Percentiles rank a stretch among this genome's conserved stretches.
phyloP scores from a whole-genome alignment of 768 basidiomycete genomes.

The Guyanaporus albipodus region DNA sequence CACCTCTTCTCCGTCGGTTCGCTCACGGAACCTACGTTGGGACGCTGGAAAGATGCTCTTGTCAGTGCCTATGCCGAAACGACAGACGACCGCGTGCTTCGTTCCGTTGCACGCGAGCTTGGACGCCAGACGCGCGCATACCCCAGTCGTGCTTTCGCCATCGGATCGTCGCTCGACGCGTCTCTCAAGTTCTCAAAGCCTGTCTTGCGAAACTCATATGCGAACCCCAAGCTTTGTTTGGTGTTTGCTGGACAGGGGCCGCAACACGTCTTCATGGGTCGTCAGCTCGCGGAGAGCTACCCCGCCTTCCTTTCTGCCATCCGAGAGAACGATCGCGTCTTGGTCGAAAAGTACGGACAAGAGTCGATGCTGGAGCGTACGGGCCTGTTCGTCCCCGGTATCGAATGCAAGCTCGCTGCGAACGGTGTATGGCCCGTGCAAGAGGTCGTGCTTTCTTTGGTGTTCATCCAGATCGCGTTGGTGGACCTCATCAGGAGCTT shows the following conservation, averaged over 20 bases:
- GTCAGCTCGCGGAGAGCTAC: constrained; percentile 32
- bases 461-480: constrained; percentile 32
- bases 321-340: constrained; percentile 31
- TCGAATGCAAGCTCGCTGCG: constrained; percentile 18
- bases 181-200: constrained; percentile 30
- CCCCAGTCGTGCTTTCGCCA: constrained; percentile 24
- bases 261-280: constrained; percentile 35
- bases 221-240: constrained; percentile 31
- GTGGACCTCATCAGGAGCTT: constrained; percentile 32
- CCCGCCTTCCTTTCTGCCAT: constrained; percentile 31
- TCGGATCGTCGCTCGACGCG: constrained; percentile 19
- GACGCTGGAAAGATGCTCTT: constrained; percentile 26
- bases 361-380: constrained; percentile 33
- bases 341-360: constrained; percentile 26
- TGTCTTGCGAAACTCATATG: constrained; percentile 19
- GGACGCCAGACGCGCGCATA: constrained; percentile 30
- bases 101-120: constrained; percentile 27
- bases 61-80: constrained; percentile 9
- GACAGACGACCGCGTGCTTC: constrained; percentile 22
- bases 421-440: constrained; percentile 32
- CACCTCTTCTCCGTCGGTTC: constrained; percentile 29
- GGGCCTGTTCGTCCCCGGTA: constrained; percentile 31
- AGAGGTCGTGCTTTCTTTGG: constrained; percentile 33
- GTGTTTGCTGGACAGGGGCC: constrained; percentile 37
- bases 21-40: constrained; percentile 24